A percentile compares a stretch with the other conserved stretches of the same genome.
These are phyloP conservation scores for Pseudogymnoascus sp. DNA, from an alignment of 2,329 filamentous ascomycete species.

Conservation along the genomic window DNA sequence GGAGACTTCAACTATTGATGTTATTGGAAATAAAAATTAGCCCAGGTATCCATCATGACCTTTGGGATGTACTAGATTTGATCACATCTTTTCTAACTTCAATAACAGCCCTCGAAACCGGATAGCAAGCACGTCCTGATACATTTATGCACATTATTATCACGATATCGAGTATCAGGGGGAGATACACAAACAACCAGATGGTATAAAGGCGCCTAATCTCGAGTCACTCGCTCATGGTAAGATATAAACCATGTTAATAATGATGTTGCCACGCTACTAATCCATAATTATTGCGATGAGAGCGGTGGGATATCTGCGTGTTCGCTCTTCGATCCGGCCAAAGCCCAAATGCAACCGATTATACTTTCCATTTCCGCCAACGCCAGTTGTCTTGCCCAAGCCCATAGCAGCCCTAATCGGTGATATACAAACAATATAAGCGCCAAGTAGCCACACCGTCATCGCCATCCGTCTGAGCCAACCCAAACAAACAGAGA, in stretches of 20 bases:
- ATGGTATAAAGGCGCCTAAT: constrained; percentile 5
- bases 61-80: neutral
- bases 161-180: neutral
- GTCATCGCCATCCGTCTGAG: constrained; percentile 2
- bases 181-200: neutral
- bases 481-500: constrained; percentile 2
- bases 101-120: neutral
- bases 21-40: neutral
- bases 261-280: constrained; percentile 1
- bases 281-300: constrained; percentile 4
- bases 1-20: neutral
- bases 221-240: neutral
- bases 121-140: neutral
- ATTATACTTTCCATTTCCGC: neutral
- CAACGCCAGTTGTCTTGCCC: constrained; percentile 6
- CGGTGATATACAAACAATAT: constrained; percentile 8
- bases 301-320: constrained; percentile 4
- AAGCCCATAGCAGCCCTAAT: constrained; percentile 5
- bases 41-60: neutral
- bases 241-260: constrained; percentile 1
- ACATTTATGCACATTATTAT: neutral
- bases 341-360: neutral
- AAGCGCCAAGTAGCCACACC: constrained; percentile 6
- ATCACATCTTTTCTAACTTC: neutral
- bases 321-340: neutral